phyloP scores from a whole-genome alignment of 2,329 filamentous ascomycete species.

The Cladosporium sphaerospermum region DNA sequence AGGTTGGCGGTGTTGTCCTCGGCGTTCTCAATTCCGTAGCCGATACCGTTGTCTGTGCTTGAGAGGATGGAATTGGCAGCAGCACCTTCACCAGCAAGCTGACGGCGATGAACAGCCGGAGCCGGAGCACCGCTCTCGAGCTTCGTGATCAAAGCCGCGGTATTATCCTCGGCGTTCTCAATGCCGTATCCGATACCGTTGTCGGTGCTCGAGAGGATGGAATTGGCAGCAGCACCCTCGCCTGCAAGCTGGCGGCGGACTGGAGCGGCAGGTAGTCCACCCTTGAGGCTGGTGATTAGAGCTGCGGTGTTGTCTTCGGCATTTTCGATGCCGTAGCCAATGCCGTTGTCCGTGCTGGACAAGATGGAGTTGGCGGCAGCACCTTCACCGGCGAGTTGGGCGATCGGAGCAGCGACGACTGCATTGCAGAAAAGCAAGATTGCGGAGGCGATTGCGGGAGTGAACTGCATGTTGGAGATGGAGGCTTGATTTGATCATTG shows the following conservation, averaged over 20 bases:
- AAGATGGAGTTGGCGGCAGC: slow-evolving; percentile 18
- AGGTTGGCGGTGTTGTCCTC: slow-evolving; percentile 17
- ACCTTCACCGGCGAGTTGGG: slow-evolving; percentile 21
- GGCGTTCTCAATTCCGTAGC: slow-evolving; percentile 21
- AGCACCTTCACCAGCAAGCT: slow-evolving; percentile 18
- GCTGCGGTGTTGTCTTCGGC: slow-evolving; percentile 16
- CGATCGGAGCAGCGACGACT: slow-evolving; percentile 14
- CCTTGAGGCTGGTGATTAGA: slow-evolving; percentile 9
- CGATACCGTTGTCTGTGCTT: slow-evolving; percentile 19
- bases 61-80: slow-evolving; percentile 19
- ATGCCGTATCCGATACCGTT: slow-evolving; percentile 21
- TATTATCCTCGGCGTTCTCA: slow-evolving; percentile 21
- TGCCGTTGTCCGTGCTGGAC: slow-evolving; percentile 18
- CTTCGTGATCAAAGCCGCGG: slow-evolving; percentile 12
- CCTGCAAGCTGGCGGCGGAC: slow-evolving; percentile 20
- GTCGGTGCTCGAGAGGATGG: slow-evolving; percentile 18
- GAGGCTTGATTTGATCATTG: neutral
- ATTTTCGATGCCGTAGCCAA: slow-evolving; percentile 20
- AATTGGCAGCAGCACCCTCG: slow-evolving; percentile 21
- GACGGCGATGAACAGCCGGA: neutral
- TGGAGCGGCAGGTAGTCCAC: slow-evolving; percentile 7
- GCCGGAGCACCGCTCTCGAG: neutral
- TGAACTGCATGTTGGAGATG: slow-evolving; percentile 16
- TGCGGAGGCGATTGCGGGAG: slow-evolving; percentile 12
- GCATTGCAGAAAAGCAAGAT: slow-evolving; percentile 15